Base-by-base conservation (phyloP, 805 yeast species). In the Kodamaea kaohsiungensis region DNA sequence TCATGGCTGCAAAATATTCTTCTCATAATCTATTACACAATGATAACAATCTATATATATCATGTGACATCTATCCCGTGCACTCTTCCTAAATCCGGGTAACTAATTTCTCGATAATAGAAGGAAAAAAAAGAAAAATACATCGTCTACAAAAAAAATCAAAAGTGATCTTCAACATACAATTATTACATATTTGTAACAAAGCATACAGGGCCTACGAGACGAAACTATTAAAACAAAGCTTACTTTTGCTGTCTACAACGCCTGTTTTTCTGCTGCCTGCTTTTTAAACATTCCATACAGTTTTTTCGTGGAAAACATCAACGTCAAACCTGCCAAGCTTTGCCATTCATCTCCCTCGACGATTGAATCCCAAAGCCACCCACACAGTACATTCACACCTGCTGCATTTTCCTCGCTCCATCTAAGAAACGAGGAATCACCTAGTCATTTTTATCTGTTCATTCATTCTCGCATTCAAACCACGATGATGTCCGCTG, bases 401-500 rank as follows among this genome's bases (percentile, higher is more conserved):
- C 8, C 35, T 30, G 35, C 35, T 5, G 35, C 35, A 30, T 30
- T 9, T 30, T 30, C 35, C 35, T 30, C 35, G 13, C 5, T 30
- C 25, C 25, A 22, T 22, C 35, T 30, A 30, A 30, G 35, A 30
- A 30, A 8, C 35, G 35, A 30, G 35, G 35, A 30, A 30, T 9
- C 35, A 8, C 35, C 35, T 5, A 30, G 35, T 30, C 35, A 30
- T 30, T 30, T 5, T 12, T 30, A 30, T 12, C 35, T 12, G 8
- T 27, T n/a, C n/a, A 22, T 22, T 22, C 25, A 40, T 17, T 17
- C 17, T 38, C 18, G 18, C 42, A 40, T 40, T 40, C 13, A 25
- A 40, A 35, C 10, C 19, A 50, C 35, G 17, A 50, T 50, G 53
- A 43, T 50, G 42, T 50, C 53, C 43, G 53, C 70, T 10, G 72